Conservation (phyloP, 129 eudicot genomes). For the Artemisia argyi region DNA sequence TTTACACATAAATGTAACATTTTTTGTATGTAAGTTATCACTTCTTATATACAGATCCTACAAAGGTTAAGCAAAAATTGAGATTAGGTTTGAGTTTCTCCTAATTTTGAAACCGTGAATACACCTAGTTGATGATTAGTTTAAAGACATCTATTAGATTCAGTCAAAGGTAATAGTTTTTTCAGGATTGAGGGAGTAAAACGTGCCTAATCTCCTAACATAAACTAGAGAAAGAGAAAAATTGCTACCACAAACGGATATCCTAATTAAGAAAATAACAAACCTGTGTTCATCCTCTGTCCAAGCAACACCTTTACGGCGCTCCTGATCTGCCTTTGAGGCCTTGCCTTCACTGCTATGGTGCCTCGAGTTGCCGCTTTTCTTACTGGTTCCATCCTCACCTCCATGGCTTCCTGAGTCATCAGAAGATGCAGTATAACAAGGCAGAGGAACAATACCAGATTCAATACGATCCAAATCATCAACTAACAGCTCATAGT, state of each 20-base stretch:
- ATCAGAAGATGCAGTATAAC: conserved; percentile 49
- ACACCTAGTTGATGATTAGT: background rate
- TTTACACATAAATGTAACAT: no score
- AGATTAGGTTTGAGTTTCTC: no score
- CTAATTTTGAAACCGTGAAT: background rate
- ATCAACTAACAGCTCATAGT: conserved; percentile 69
- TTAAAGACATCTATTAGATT: background rate
- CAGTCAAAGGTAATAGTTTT: background rate
- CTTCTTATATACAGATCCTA: background rate
- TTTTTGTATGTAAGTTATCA: no score
- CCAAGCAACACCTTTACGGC: conserved; percentile 84
- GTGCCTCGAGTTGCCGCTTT: conserved; percentile 46
- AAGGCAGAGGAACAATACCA: conserved; percentile 72
- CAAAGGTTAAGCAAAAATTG: background rate
- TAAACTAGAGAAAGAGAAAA: background rate
- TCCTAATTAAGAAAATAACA: background rate
- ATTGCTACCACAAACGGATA: background rate
- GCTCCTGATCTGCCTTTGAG: conserved; percentile 58
- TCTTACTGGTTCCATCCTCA: conserved; percentile 48
- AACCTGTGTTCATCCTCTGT: conserved; percentile 87
- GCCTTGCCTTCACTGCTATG: conserved; percentile 56
- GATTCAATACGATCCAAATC: conserved; percentile 77
- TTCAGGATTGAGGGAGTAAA: background rate
- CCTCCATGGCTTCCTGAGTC: conserved; percentile 40
- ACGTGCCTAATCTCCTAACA: background rate